These are phyloP conservation scores for Phytophthora sp. DNA, from an alignment of 352 stramenopile species.

Conservation along the genomic window DNA sequence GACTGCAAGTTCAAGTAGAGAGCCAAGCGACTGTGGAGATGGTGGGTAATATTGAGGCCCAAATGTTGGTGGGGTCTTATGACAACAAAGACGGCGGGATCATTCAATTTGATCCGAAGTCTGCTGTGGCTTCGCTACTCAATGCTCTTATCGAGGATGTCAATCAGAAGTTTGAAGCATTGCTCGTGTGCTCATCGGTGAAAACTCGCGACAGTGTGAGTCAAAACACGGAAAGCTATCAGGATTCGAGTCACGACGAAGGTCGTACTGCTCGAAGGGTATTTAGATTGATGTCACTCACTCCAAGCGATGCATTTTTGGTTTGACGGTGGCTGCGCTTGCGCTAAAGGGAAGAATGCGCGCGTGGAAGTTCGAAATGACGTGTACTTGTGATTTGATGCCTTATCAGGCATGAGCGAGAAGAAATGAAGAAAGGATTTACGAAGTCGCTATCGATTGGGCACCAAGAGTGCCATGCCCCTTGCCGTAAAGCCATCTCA, in stretches of 20 bases:
- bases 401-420: neutral
- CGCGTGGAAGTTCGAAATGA: neutral
- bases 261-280: neutral
- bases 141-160: constrained; percentile 46
- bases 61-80: constrained; percentile 33
- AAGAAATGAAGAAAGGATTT: too few relatives aligned
- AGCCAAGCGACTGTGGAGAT: constrained; percentile 41
- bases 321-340: constrained; percentile 19
- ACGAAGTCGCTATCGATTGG: neutral
- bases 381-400: constrained; percentile 2
- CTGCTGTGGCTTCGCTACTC: constrained; percentile 40
- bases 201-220: constrained; percentile 9
- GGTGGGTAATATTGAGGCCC: constrained; percentile 58
- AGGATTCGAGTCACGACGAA: constrained; percentile 21
- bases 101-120: constrained; percentile 27
- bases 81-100: constrained; percentile 9
- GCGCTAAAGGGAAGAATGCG: neutral
- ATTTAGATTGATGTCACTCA: constrained; percentile 31
- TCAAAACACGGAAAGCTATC: constrained; percentile 19
- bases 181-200: constrained; percentile 31
- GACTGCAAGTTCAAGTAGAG: constrained; percentile 44
- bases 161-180: constrained; percentile 45
- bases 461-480: neutral
- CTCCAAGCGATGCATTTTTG: constrained; percentile 27
- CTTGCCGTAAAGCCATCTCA: neutral